Conservation (phyloP, 2,329 filamentous ascomycete genomes). For the Fonsecaea erecta region DNA sequence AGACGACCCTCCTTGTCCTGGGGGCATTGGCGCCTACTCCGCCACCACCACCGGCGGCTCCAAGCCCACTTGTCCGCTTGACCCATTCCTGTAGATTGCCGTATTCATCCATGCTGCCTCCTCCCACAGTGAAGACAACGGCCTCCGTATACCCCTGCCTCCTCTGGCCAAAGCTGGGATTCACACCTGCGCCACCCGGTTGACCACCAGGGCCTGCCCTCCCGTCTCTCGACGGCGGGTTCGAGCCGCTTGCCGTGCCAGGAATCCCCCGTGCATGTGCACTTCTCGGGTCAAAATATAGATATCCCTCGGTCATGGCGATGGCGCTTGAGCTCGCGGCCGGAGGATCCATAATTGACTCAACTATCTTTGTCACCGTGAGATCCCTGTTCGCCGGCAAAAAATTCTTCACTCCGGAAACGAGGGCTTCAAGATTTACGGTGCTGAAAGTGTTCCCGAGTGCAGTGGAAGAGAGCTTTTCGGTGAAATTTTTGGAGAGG, state of each 20-base stretch:
- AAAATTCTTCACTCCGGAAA: conserved; percentile 97
- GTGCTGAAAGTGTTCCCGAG: conserved; percentile 75
- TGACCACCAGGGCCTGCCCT: conserved; percentile 37
- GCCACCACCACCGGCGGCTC: conserved; percentile 56
- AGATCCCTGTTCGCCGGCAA: conserved; percentile 94
- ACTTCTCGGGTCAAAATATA: conserved; percentile 95
- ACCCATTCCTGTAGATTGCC: conserved; percentile 98
- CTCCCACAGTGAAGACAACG: conserved; percentile 92
- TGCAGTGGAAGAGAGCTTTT: conserved; percentile 90
- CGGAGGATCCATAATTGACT: conserved; percentile 95
- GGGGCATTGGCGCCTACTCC: conserved; percentile 43
- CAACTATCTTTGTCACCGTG: conserved; percentile 95
- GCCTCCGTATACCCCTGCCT: conserved; percentile 88
- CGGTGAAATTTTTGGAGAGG: conserved; percentile 87
- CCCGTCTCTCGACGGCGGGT: conserved; percentile 50
- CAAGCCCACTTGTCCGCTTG: conserved; percentile 66
- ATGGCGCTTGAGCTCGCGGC: conserved; percentile 89
- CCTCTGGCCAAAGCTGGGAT: conserved; percentile 86
- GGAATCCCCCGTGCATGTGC: conserved; percentile 91
- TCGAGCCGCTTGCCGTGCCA: conserved; percentile 68
- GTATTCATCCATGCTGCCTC: conserved; percentile 98
- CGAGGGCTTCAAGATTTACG: conserved; percentile 89
- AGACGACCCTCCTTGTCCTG: conserved; percentile 80
- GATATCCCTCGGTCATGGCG: conserved; percentile 92
- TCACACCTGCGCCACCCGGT: conserved; percentile 48